These are phyloP conservation scores for Phytopythium cucurbitacearum DNA, from an alignment of 352 stramenopile species.

Conservation along the genomic window DNA sequence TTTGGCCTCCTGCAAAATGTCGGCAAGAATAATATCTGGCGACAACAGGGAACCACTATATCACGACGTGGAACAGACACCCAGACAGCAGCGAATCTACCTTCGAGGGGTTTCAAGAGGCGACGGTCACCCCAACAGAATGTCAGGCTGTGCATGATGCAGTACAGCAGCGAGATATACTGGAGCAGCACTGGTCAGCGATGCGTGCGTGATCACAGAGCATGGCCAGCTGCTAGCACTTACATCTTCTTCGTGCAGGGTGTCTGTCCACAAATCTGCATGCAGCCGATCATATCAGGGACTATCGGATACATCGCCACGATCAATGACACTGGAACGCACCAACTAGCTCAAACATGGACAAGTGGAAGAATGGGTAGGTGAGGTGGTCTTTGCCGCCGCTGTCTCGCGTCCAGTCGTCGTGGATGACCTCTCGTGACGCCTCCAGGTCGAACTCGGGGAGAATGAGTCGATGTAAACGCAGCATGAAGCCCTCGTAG, in stretches of 20 bases:
- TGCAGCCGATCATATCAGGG: not conserved
- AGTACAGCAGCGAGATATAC: conserved; percentile 80
- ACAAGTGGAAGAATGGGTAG: conserved; percentile 75
- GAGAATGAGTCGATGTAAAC: conserved; percentile 70
- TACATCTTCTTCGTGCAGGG: conserved; percentile 59
- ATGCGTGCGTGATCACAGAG: not conserved
- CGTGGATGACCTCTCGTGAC: conserved; percentile 57
- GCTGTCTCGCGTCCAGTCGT: conserved; percentile 68
- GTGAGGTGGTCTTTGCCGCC: conserved; percentile 43
- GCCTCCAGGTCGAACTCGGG: conserved; percentile 63
- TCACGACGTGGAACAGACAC: not conserved
- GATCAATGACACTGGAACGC: conserved; percentile 5
- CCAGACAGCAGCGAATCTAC: conserved; percentile 10
- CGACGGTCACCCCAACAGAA: conserved; percentile 40
- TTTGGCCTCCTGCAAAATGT: conserved; percentile 58
- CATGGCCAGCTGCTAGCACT: conserved; percentile 5
- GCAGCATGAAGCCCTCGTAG: conserved; percentile 72
- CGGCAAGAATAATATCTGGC: conserved; percentile 45
- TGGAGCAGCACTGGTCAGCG: conserved; percentile 7
- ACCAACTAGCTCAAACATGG: conserved; percentile 83
- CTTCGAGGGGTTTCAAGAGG: conserved; percentile 48
- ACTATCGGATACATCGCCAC: not conserved
- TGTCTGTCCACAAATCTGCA: conserved; percentile 65
- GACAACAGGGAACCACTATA: not conserved
- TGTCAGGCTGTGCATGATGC: conserved; percentile 67